Evolutionary conservation across 2,329 filamentous ascomycete genomes (phyloP), one percentile per base, ranked within the genome.

Genomic region (Botrytis paeoniae): DNA sequence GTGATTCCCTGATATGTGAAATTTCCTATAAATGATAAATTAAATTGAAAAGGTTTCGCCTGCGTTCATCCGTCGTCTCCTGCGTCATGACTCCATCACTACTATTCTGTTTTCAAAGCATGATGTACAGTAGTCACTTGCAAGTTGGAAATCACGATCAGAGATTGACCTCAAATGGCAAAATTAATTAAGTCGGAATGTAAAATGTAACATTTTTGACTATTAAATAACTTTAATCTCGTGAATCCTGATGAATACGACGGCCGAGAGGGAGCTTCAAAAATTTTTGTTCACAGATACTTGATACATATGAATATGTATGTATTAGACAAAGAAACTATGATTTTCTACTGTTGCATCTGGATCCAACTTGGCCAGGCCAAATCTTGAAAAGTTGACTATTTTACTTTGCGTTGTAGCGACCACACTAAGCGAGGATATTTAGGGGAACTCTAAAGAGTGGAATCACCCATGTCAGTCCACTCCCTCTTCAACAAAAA

Each of bases 191-290:
- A 29, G 14, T 18, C 6, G 7, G 14, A n/a, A n/a, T n/a, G n/a
- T n/a, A n/a, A n/a, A 29, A 54, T 8, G 25, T 7, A 7, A n/a
- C 14, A n/a, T n/a, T 0, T 54, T n/a, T 16, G 48, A 3, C 16
- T 3, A 0, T 16, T 18, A 0, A 18, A 54, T 16, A 18, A 18
- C n/a, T 0, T n/a, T 18, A 16, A 29, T 1, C 6, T 57, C 7
- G 12, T 29, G n/a, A 29, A 18, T 32, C 51, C 16, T 57, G n/a
- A 57, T 29, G 14, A 29, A 57, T 9, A 18, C 1, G 14, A 32
- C n/a, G 9, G 16, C 14, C n/a, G 51, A 32, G n/a, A 29, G 3
- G 51, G 18, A 29, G 51, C 51, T 7, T 18, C 6, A 16, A 1
- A 3, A 8, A 4, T 7, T 57, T 57, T 29, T 29, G 51, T 18